Conservation (phyloP, 805 yeast species). For the Hanseniaspora taiwanica region DNA sequence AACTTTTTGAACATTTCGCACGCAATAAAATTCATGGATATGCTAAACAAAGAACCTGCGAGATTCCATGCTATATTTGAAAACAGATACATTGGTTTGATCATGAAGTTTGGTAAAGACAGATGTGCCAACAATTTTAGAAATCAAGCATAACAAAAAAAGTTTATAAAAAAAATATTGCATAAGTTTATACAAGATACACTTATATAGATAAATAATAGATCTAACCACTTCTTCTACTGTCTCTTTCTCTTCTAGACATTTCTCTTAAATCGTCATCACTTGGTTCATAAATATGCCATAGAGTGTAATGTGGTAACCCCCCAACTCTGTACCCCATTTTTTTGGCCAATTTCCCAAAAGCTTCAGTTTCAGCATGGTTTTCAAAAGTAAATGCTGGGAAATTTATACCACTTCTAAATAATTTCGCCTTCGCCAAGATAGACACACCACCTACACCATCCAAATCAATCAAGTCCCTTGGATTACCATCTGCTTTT, state of each 20-base stretch:
- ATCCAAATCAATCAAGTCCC: slow-evolving; percentile 58
- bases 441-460: slow-evolving; percentile 86
- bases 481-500: slow-evolving; percentile 43
- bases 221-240: slow-evolving; percentile 37
- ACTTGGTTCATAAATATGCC: slow-evolving; percentile 88
- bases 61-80: slow-evolving; percentile 28
- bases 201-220: no score
- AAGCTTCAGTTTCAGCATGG: slow-evolving; percentile 83
- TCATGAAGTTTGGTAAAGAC: slow-evolving; percentile 62
- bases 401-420: slow-evolving; percentile 69
- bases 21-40: slow-evolving; percentile 52
- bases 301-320: slow-evolving; percentile 74
- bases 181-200: not conserved
- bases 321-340: slow-evolving; percentile 83
- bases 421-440: slow-evolving; percentile 57
- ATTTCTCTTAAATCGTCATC: slow-evolving; percentile 68
- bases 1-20: slow-evolving; percentile 51
- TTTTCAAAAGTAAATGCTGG: slow-evolving; percentile 76
- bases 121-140: slow-evolving; percentile 52
- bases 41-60: slow-evolving; percentile 30
- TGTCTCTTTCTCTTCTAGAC: slow-evolving; percentile 53
- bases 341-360: slow-evolving; percentile 65
- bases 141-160: slow-evolving; percentile 24
- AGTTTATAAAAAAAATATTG: slow-evolving; percentile 5
- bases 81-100: slow-evolving; percentile 37